Base-by-base conservation (phyloP, 345 rosid species). In the Pistacia vera region DNA sequence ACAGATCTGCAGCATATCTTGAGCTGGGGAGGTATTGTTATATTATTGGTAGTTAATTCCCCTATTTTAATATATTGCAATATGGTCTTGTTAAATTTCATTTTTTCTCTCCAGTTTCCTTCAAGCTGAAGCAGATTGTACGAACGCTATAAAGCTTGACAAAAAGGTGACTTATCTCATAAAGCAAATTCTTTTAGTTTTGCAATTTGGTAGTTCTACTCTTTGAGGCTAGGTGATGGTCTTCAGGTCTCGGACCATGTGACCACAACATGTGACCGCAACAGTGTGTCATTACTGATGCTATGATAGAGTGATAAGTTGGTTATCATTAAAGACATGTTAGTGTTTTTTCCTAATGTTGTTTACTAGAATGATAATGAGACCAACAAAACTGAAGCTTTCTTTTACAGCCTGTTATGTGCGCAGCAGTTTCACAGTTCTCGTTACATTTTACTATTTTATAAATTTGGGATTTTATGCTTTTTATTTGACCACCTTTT, bases 1-100 rank as follows among this genome's bases (percentile, higher is more conserved):
- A 97, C 86, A 89, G 99, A 86, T 97, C 98, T 75, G 99, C 99
- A 70, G 98, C 98, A 46, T 90, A 91, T 85, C 97, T 97, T 72
- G 98, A 85, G 80, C 38, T 86, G 11, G 82, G 90, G 67, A 90
- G 97, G 99, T 97, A 83, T 66, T 57, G 38, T 68, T 66, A 1
- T 70, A 25, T 56, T 74, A 77, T 60, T 38, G 71, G 11, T 61
- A 30, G 62, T 65, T 56, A 5, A 70, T 48, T 65, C 0, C 57
- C 57, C 1, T 12, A 52, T 57, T 66, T 22, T 16, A 54, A 54
- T 72, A 55, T 74, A 35, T 61, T 57, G 55, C n/a, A 2, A 44
- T 61, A 12, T 70, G 51, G 73, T 63, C 74, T 66, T 86, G 54
- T 73, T 11, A 16, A 13, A n/a, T 55, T 60, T 20, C 14, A 30